phyloP scores from a whole-genome alignment of 2,329 filamentous ascomycete species.

The Sporothrix dimorphospora region DNA sequence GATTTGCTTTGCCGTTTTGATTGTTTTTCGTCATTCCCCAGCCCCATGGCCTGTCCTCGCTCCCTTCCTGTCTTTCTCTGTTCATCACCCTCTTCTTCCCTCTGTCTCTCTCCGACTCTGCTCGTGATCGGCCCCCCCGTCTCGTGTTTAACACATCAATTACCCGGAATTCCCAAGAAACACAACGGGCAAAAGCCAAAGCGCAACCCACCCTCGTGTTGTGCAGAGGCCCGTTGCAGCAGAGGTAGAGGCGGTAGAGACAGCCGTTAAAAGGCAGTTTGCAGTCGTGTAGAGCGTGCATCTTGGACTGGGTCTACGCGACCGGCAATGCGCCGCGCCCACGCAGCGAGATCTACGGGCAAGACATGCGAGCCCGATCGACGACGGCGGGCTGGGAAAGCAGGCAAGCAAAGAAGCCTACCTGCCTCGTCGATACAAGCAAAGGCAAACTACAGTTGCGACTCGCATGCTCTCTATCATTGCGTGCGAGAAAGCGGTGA shows the following conservation, averaged over 20 bases:
- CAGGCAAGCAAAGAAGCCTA: not conserved
- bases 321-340: slow-evolving; percentile 17
- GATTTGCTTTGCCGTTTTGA: slow-evolving; percentile 19
- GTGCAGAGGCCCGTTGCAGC: slow-evolving; percentile 8
- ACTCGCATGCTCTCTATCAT: not conserved
- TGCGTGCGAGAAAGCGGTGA: slow-evolving; percentile 11
- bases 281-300: not conserved
- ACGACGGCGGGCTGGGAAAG: not conserved
- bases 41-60: not conserved
- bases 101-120: not conserved
- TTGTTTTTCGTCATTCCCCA: slow-evolving; percentile 15
- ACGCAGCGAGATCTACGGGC: slow-evolving; percentile 15
- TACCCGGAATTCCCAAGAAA: slow-evolving; percentile 25
- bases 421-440: not conserved
- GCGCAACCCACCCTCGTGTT: slow-evolving; percentile 1
- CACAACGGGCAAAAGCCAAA: slow-evolving; percentile 2
- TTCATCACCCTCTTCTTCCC: not conserved
- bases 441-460: not conserved
- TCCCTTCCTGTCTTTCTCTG: not conserved
- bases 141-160: slow-evolving; percentile 24
- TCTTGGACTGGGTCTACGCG: not conserved
- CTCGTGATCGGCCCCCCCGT: slow-evolving; percentile 17
- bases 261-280: not conserved
- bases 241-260: not conserved
- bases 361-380: not conserved